Evolutionary conservation across 179 eudicot species (phyloP).

Genomic region (Patellifolia procumbens): DNA sequence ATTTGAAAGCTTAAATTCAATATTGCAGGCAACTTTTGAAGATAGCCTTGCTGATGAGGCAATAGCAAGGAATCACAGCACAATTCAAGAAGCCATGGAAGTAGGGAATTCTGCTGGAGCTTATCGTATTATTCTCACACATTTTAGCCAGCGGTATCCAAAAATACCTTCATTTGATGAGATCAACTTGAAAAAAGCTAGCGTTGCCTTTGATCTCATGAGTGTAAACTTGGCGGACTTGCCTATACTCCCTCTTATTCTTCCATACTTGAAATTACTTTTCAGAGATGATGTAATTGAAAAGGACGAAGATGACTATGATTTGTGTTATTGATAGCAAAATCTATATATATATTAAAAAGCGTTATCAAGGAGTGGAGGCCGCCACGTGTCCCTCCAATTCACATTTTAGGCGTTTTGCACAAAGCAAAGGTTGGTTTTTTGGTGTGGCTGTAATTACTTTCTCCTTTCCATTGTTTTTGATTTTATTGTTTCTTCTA

Average conservation of each 20-base stretch:
- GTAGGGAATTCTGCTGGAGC: conserved; percentile 1
- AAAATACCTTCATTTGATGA: conserved; percentile 12
- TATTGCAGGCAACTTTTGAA: conserved; percentile 25
- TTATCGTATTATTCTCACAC: conserved; percentile 22
- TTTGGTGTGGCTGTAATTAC: too few relatives aligned
- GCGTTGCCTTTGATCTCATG: conserved; percentile 26
- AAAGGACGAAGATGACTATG: neutral
- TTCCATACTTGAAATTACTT: conserved; percentile 14
- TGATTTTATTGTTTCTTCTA: too few relatives aligned
- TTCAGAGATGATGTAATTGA: conserved; percentile 10
- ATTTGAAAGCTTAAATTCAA: too few relatives aligned
- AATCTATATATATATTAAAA: too few relatives aligned
- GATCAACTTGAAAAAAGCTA: conserved; percentile 5
- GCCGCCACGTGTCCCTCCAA: too few relatives aligned
- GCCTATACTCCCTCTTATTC: conserved; percentile 17
- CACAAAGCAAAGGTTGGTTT: too few relatives aligned
- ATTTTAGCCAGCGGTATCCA: conserved; percentile 24
- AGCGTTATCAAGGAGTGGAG: too few relatives aligned
- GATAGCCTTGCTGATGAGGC: conserved; percentile 20
- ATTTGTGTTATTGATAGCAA: too few relatives aligned
- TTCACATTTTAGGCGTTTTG: too few relatives aligned
- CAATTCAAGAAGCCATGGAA: conserved; percentile 17
- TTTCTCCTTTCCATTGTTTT: too few relatives aligned
- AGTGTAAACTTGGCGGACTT: conserved; percentile 19
- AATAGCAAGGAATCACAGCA: conserved; percentile 14